These are phyloP conservation scores for Trametes sp. DNA, from an alignment of 1,284 basidiomycete genomes.

Conservation along the genomic window DNA sequence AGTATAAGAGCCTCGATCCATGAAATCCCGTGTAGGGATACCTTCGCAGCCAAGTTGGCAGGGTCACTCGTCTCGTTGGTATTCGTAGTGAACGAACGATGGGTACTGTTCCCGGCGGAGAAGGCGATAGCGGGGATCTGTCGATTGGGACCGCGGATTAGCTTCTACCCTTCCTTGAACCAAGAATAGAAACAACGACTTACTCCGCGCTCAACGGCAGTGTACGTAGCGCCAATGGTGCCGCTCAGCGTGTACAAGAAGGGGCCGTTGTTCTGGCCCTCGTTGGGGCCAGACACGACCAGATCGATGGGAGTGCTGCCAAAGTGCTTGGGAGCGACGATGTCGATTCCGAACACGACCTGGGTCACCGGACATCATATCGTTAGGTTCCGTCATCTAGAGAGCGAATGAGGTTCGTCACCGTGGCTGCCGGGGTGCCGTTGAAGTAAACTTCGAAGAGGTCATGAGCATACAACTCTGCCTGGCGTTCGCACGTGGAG, in stretches of 20 bases:
- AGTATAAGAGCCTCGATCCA: not conserved
- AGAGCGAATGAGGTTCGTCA: slow-evolving; percentile 7
- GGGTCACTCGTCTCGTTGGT: slow-evolving; percentile 35
- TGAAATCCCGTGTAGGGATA: not conserved
- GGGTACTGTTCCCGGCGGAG: slow-evolving; percentile 40
- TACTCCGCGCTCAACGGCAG: slow-evolving; percentile 39
- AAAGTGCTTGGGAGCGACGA: slow-evolving; percentile 38
- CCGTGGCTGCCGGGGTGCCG: slow-evolving; percentile 40
- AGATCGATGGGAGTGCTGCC: slow-evolving; percentile 36
- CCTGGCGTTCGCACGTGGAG: not conserved
- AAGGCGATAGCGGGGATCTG: slow-evolving; percentile 41
- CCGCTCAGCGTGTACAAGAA: slow-evolving; percentile 40
- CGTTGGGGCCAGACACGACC: slow-evolving; percentile 41
- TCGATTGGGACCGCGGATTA: not conserved
- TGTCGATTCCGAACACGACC: slow-evolving; percentile 39
- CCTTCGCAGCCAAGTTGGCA: slow-evolving; percentile 37
- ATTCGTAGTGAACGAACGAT: slow-evolving; percentile 41
- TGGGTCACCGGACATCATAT: slow-evolving; percentile 10
- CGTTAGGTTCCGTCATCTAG: slow-evolving; percentile 10
- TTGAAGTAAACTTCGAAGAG: slow-evolving; percentile 40
- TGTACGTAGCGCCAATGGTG: slow-evolving; percentile 41
- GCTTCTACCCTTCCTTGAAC: not conserved
- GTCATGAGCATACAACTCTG: slow-evolving; percentile 20
- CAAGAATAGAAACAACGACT: slow-evolving; percentile 26
- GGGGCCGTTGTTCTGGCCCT: slow-evolving; percentile 39